Percentiles rank a stretch among this genome's conserved stretches.
Conservation (phyloP, 2,329 filamentous ascomycete species). For the Setomelanomma holmii region DNA sequence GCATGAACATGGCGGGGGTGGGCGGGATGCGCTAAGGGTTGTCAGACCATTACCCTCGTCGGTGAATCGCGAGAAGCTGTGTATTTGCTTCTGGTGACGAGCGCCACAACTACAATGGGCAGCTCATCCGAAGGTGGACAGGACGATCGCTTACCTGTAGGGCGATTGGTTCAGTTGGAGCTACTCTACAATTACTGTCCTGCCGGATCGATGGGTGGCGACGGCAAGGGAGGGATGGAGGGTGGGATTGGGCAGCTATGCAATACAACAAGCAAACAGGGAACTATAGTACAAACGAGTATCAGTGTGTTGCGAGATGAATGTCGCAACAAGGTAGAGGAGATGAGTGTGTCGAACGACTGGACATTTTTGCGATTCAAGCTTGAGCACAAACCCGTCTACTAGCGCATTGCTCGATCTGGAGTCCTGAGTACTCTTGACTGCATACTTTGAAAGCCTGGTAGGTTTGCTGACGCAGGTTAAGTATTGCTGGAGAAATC, state of each 20-base stretch:
- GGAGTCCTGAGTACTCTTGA: no score
- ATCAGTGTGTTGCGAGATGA: conserved; percentile 10
- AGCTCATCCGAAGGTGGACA: conserved; percentile 9
- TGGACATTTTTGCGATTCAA: conserved; percentile 28
- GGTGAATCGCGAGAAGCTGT: conserved; percentile 19
- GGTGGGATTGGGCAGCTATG: conserved; percentile 43
- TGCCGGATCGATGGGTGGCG: conserved; percentile 8
- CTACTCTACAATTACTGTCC: conserved; percentile 15
- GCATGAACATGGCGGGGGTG: conserved; percentile 52
- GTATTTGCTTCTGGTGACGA: conserved; percentile 2
- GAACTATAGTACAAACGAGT: conserved; percentile 37
- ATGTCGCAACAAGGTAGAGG: no score
- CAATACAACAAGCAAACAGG: conserved; percentile 32
- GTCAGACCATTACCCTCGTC: conserved; percentile 23
- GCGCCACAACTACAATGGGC: conserved; percentile 3
- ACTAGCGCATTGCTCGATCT: conserved; percentile 10
- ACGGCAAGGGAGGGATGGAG: conserved; percentile 12
- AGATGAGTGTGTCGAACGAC: conserved; percentile 10
- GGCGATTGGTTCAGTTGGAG: neutral
- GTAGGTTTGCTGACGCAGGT: conserved; percentile 7
- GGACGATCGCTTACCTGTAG: conserved; percentile 3
- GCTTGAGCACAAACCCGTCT: conserved; percentile 23
- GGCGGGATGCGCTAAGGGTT: conserved; percentile 14
- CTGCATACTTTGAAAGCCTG: no score
- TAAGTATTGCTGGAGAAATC: neutral